phyloP scores from a whole-genome alignment of 352 stramenopile species.

The Plasmopara viticola region DNA sequence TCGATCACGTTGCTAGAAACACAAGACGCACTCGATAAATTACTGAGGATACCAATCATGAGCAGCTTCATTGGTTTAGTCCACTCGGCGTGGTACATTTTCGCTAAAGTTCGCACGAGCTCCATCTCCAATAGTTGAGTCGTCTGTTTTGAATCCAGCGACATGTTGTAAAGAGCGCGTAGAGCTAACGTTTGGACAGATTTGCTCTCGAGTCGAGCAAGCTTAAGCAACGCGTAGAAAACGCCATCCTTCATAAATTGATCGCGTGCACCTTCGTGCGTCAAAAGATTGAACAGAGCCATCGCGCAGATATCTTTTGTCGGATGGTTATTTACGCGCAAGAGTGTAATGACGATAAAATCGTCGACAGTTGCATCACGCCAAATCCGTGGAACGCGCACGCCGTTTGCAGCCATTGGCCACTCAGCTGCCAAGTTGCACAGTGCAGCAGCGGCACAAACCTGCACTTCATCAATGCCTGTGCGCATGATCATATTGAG shows the following conservation, averaged over 20 bases:
- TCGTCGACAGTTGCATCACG: conserved; percentile 66
- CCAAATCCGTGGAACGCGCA: conserved; percentile 34
- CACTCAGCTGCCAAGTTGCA: conserved; percentile 77
- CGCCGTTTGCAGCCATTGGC: conserved; percentile 14
- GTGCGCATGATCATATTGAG: conserved; percentile 83
- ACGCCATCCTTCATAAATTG: conserved; percentile 70
- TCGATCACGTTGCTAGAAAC: neutral
- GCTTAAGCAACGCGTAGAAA: conserved; percentile 81
- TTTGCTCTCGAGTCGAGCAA: conserved; percentile 70
- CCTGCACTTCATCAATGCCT: conserved; percentile 23
- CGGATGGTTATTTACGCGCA: conserved; percentile 75
- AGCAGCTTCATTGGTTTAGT: conserved; percentile 60
- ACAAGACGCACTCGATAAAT: conserved; percentile 25
- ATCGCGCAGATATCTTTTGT: conserved; percentile 83
- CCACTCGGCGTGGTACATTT: conserved; percentile 73
- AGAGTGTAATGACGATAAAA: conserved; percentile 80
- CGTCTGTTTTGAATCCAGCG: conserved; percentile 39
- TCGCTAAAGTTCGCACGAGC: conserved; percentile 62
- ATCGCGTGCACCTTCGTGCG: conserved; percentile 67
- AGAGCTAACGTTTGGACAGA: conserved; percentile 67
- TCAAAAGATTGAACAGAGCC: conserved; percentile 81
- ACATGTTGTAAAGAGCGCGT: conserved; percentile 75
- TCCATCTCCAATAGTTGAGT: conserved; percentile 69
- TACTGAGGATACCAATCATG: conserved; percentile 36
- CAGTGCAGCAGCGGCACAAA: conserved; percentile 76